These are phyloP conservation scores for Bacidia gigantensis DNA, from an alignment of 495 filamentous ascomycete species.

Conservation along the genomic window DNA sequence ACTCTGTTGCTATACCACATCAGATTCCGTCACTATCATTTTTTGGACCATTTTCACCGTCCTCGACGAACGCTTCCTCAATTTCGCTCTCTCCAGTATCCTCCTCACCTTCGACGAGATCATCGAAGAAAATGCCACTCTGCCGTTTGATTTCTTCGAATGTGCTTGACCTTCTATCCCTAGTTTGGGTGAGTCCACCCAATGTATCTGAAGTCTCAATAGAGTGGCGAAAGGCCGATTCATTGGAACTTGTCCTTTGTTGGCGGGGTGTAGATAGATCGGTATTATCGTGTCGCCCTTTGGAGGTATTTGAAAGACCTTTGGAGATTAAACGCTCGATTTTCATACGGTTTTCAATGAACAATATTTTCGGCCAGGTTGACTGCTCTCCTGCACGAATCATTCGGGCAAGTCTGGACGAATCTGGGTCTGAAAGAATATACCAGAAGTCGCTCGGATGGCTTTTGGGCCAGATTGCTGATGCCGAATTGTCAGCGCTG, in stretches of 20 bases:
- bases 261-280: neutral
- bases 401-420: conserved; percentile 69
- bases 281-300: neutral
- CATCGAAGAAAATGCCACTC: conserved; percentile 45
- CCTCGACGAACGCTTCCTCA: conserved; percentile 3
- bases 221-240: neutral
- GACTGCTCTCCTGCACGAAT: conserved; percentile 74
- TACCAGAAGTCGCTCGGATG: conserved; percentile 63
- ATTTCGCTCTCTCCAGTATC: conserved; percentile 16
- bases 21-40: no score
- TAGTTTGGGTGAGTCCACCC: neutral
- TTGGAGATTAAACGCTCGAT: conserved; percentile 68
- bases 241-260: conserved; percentile 6
- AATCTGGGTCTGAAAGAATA: conserved; percentile 71
- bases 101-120: conserved; percentile 25
- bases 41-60: neutral
- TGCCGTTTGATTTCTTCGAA: conserved; percentile 48
- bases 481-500: neutral
- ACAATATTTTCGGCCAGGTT: conserved; percentile 79
- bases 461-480: conserved; percentile 73
- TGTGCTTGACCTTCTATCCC: conserved; percentile 24
- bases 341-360: conserved; percentile 72
- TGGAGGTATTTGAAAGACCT: conserved; percentile 44
- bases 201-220: neutral
- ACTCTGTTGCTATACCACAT: no score